A percentile compares a stretch with the other conserved stretches of the same genome.
Evolutionary conservation across 768 basidiomycete species (phyloP).

Genomic region (Kwoniella shandongensis): DNA sequence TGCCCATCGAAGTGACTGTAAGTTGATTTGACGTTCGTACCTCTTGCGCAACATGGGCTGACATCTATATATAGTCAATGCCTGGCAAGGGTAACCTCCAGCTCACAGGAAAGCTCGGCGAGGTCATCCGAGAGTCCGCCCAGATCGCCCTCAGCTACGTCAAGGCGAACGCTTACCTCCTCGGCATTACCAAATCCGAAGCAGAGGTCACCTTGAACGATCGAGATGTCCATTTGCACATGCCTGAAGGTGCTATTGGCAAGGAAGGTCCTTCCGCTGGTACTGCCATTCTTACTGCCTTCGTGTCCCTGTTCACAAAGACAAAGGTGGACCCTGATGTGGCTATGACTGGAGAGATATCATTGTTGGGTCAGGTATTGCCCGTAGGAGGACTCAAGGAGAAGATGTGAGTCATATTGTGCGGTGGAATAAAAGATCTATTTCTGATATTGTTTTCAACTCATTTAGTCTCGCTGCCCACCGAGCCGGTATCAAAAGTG

Average conservation of each 20-base stretch:
- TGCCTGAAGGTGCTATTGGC: constrained; percentile 56
- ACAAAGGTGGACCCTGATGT: constrained; percentile 81
- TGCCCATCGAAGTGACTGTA: constrained; percentile 94
- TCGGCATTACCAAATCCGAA: constrained; percentile 74
- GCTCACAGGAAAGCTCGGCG: constrained; percentile 94
- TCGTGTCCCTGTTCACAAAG: constrained; percentile 87
- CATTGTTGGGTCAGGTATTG: constrained; percentile 90
- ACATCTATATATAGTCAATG: constrained; percentile 67
- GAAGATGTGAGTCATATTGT: constrained; percentile 50
- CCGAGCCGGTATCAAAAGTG: constrained; percentile 89
- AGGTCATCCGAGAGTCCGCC: constrained; percentile 94
- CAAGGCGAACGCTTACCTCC: constrained; percentile 80
- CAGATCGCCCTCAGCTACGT: constrained; percentile 94
- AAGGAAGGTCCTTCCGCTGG: constrained; percentile 96
- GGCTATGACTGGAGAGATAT: constrained; percentile 98
- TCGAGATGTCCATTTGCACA: constrained; percentile 89
- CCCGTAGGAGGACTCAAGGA: constrained; percentile 91
- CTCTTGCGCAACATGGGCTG: background rate
- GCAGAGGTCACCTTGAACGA: constrained; percentile 79
- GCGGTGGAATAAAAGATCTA: too few relatives aligned
- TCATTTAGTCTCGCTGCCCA: constrained; percentile 82
- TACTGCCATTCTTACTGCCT: constrained; percentile 85
- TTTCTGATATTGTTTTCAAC: background rate
- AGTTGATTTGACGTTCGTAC: constrained; percentile 52
- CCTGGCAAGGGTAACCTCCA: constrained; percentile 91